phyloP scores from a whole-genome alignment of 495 filamentous ascomycete species.

The Aspergillus homomorphus region DNA sequence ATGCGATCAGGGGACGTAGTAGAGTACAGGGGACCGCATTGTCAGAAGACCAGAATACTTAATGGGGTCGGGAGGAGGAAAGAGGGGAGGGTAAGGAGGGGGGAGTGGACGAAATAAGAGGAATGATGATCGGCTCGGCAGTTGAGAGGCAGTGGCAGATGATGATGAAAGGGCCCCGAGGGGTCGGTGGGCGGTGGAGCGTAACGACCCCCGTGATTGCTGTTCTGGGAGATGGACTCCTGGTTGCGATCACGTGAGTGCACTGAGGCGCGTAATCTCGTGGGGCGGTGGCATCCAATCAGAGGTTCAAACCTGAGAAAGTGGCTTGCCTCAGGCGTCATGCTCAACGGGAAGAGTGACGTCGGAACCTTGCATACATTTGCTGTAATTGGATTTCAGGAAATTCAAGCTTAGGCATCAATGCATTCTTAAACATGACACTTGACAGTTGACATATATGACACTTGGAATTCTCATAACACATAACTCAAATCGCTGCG shows the following conservation, averaged over 20 bases:
- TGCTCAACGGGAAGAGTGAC: neutral
- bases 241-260: neutral
- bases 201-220: neutral
- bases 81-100: neutral
- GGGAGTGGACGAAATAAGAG: neutral
- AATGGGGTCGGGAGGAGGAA: neutral
- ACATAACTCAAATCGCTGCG: neutral
- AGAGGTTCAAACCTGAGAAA: too few species aligned
- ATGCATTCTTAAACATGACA: too few species aligned
- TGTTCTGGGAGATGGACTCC: neutral
- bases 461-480: neutral
- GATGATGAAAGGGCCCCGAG: neutral
- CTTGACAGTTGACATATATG: neutral
- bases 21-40: neutral
- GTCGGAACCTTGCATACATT: neutral
- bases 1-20: neutral
- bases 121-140: neutral
- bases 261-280: neutral
- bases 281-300: conserved; percentile 2
- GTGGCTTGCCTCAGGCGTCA: neutral
- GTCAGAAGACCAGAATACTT: conserved; percentile 4
- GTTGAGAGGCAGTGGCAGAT: neutral
- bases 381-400: too few species aligned
- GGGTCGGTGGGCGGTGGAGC: too few species aligned
- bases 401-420: too few species aligned